These are phyloP conservation scores for Rickenella mellea DNA, from an alignment of 768 basidiomycete species.

Conservation along the genomic window DNA sequence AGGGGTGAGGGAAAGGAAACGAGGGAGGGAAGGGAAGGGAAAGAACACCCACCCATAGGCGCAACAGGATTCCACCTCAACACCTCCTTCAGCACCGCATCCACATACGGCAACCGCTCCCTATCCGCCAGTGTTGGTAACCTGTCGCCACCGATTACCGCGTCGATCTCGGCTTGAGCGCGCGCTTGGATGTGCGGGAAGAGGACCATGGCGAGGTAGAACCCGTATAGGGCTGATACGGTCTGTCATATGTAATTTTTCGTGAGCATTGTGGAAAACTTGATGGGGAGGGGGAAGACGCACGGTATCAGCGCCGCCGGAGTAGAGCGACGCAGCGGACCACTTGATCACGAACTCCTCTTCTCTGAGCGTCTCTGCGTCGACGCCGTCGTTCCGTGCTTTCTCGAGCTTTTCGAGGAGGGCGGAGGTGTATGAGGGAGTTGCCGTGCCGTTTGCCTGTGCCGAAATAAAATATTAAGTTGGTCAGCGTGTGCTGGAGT, in stretches of 20 bases:
- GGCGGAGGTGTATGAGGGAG: not conserved
- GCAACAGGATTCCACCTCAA: slow-evolving; percentile 15
- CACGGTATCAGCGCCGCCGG: slow-evolving; percentile 30
- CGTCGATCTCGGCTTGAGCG: slow-evolving; percentile 34
- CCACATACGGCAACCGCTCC: slow-evolving; percentile 25
- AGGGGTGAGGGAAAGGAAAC: too few relatives aligned
- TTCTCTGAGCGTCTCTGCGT: too few relatives aligned
- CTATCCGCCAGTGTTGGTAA: slow-evolving; percentile 26
- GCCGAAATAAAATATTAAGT: too few relatives aligned
- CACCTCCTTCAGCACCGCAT: slow-evolving; percentile 24
- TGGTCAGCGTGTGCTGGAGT: too few relatives aligned
- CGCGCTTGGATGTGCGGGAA: slow-evolving; percentile 25
- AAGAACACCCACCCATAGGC: slow-evolving; percentile 14
- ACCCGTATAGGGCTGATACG: slow-evolving; percentile 19
- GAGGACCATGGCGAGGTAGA: slow-evolving; percentile 30
- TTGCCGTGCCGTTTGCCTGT: not conserved
- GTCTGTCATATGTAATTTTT: slow-evolving; percentile 14
- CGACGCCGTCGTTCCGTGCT: too few relatives aligned
- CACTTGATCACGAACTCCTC: slow-evolving; percentile 3
- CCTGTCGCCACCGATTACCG: slow-evolving; percentile 21
- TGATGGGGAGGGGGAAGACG: slow-evolving; percentile 1
- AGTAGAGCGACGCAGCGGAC: slow-evolving; percentile 13
- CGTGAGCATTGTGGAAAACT: not conserved
- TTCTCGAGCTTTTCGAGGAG: not conserved
- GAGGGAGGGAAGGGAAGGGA: too few relatives aligned